phyloP scores from a whole-genome alignment of 2,329 filamentous ascomycete species.

The Claviceps citrina region DNA sequence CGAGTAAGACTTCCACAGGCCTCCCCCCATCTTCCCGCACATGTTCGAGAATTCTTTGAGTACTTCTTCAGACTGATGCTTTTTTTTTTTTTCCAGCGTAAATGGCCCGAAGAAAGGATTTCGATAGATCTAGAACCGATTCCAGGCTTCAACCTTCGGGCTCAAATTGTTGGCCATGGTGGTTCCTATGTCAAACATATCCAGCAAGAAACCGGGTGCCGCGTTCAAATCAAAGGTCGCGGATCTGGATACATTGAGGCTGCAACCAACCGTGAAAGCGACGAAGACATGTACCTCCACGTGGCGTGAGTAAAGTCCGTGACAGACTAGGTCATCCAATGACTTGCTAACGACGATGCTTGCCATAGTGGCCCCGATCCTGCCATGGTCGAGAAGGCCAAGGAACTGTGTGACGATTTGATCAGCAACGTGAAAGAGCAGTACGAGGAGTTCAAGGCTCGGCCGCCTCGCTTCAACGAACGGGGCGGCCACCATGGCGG shows the following conservation, averaged over 20 bases:
- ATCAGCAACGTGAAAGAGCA: constrained; percentile 74
- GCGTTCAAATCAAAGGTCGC: constrained; percentile 94
- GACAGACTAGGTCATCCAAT: not conserved
- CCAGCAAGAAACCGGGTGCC: constrained; percentile 84
- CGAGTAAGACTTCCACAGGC: constrained; percentile 40
- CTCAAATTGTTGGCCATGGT: constrained; percentile 87
- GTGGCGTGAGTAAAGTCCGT: constrained; percentile 53
- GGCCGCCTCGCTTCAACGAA: constrained; percentile 52
- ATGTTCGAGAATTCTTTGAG: not conserved
- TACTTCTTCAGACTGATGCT: not conserved
- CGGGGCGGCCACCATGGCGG: constrained; percentile 18
- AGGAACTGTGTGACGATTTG: constrained; percentile 77
- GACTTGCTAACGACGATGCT: constrained; percentile 3
- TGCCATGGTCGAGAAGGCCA: constrained; percentile 71
- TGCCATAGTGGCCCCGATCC: constrained; percentile 68
- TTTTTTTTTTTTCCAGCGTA: constrained; percentile 46
- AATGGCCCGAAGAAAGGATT: constrained; percentile 97
- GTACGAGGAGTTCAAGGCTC: constrained; percentile 81
- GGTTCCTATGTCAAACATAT: constrained; percentile 97
- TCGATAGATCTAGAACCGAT: constrained; percentile 81
- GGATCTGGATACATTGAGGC: constrained; percentile 89
- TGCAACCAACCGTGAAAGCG: constrained; percentile 75
- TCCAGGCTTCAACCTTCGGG: constrained; percentile 86
- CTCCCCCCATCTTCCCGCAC: not conserved
- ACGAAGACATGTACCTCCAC: constrained; percentile 93